Conservation (phyloP, 225 moss, liverwort and hornwort species). For the Marchantia paleacea region DNA sequence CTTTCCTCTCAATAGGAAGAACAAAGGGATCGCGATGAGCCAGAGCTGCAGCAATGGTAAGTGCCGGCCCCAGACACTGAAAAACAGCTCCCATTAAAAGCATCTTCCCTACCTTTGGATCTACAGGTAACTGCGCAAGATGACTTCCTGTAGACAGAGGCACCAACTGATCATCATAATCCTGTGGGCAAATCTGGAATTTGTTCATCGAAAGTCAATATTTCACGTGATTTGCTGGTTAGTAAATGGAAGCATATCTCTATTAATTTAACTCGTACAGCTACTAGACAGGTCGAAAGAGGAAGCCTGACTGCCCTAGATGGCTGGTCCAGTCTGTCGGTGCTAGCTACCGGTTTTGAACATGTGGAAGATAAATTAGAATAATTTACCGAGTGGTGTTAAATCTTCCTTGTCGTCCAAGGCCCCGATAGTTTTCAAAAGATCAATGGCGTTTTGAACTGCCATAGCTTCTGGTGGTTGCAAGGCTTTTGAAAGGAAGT, state of each 20-base stretch:
- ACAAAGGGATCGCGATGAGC: constrained; percentile 98
- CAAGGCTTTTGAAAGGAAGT: constrained; percentile 85
- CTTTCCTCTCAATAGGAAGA: constrained; percentile 88
- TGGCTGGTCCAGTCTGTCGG: neutral
- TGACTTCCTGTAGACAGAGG: constrained; percentile 68
- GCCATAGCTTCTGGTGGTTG: constrained; percentile 97
- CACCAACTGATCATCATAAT: neutral
- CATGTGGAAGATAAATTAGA: neutral
- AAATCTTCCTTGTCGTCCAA: constrained; percentile 72
- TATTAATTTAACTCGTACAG: too few relatives aligned
- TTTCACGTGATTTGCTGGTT: neutral
- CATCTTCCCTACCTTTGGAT: constrained; percentile 99
- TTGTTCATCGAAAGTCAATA: neutral
- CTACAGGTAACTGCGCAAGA: constrained; percentile 85
- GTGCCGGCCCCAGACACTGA: constrained; percentile 92
- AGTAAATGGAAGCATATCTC: neutral
- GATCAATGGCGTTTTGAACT: constrained; percentile 90
- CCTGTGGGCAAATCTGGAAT: neutral
- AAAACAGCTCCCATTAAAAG: constrained; percentile 99
- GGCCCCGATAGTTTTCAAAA: constrained; percentile 86
- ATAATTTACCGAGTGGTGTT: constrained; percentile 71
- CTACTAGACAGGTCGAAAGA: too few relatives aligned
- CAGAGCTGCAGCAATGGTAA: constrained; percentile 91
- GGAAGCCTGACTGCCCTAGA: neutral
- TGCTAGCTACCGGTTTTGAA: neutral